phyloP scores from a whole-genome alignment of 2,329 filamentous ascomycete genomes.

The Fusarium torulosum region DNA sequence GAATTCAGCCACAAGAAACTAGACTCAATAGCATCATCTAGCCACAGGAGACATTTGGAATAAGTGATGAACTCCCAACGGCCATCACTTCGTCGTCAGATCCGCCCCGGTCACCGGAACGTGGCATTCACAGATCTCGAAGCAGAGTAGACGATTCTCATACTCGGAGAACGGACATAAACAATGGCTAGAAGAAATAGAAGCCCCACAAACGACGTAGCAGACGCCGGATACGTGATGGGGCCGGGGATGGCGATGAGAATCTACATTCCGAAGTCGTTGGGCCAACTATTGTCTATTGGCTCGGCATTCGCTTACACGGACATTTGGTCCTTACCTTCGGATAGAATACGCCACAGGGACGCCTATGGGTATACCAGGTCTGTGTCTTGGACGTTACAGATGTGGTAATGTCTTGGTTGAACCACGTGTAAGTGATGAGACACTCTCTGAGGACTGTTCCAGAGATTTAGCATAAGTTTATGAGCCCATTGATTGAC shows the following conservation, averaged over 20 bases:
- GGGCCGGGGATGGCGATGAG: conserved; percentile 22
- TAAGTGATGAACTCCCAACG: not conserved
- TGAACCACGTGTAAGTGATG: not conserved
- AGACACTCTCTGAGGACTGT: not conserved
- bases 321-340: not conserved
- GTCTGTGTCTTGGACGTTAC: not conserved
- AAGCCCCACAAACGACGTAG: not conserved
- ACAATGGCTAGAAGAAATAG: not conserved
- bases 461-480: not conserved
- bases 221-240: conserved; percentile 25
- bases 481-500: too few species aligned
- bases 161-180: fast-evolving
- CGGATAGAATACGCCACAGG: not conserved
- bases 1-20: not conserved
- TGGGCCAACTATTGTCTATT: not conserved
- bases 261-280: conserved; percentile 15
- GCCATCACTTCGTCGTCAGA: not conserved
- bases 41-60: not conserved
- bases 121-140: not conserved
- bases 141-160: not conserved
- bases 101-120: not conserved
- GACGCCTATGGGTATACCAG: not conserved
- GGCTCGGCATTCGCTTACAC: not conserved
- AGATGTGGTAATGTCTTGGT: not conserved
- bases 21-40: not conserved